These are phyloP conservation scores for Epithele typhae DNA, from an alignment of 768 basidiomycete genomes.

Conservation along the genomic window DNA sequence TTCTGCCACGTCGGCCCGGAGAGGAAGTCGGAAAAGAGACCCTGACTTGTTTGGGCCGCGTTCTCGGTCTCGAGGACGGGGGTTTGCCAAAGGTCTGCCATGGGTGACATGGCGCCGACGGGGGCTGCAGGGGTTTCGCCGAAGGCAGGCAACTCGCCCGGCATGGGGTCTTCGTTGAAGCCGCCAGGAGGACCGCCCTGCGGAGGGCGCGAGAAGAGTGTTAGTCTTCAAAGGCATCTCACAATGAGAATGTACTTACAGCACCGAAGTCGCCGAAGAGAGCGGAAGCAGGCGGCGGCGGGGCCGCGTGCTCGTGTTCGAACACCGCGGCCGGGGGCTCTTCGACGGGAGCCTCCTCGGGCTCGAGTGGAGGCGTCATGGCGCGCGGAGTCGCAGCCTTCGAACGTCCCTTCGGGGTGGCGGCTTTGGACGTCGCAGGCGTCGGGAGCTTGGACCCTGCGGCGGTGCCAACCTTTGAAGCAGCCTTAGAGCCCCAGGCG, in stretches of 20 bases:
- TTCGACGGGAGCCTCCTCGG: background rate
- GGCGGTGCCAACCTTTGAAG: slow-evolving; percentile 8
- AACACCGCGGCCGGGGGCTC: slow-evolving; percentile 2
- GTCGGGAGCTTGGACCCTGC: slow-evolving; percentile 18
- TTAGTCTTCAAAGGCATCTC: no score
- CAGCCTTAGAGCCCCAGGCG: slow-evolving; percentile 9
- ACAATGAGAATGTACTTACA: no score
- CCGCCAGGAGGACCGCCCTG: no score
- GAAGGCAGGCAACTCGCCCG: slow-evolving; percentile 2
- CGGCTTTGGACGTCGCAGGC: slow-evolving; percentile 13
- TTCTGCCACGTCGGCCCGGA: slow-evolving; percentile 8
- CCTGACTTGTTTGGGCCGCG: slow-evolving; percentile 6
- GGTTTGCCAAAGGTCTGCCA: slow-evolving; percentile 13
- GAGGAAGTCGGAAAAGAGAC: slow-evolving; percentile 18
- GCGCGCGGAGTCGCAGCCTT: slow-evolving; percentile 15
- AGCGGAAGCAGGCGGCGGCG: slow-evolving; percentile 7
- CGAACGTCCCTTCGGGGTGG: slow-evolving; percentile 17
- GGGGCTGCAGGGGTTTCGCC: background rate
- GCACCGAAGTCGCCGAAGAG: no score
- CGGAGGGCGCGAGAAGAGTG: no score
- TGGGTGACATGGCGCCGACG: slow-evolving; percentile 12
- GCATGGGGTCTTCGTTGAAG: background rate
- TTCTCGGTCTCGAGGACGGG: slow-evolving; percentile 10
- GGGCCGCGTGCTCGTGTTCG: slow-evolving; percentile 4
- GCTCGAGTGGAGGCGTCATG: slow-evolving; percentile 12